Base-by-base conservation (phyloP, 192 early-diverging fungal species). In the Funneliformis geosporum region DNA sequence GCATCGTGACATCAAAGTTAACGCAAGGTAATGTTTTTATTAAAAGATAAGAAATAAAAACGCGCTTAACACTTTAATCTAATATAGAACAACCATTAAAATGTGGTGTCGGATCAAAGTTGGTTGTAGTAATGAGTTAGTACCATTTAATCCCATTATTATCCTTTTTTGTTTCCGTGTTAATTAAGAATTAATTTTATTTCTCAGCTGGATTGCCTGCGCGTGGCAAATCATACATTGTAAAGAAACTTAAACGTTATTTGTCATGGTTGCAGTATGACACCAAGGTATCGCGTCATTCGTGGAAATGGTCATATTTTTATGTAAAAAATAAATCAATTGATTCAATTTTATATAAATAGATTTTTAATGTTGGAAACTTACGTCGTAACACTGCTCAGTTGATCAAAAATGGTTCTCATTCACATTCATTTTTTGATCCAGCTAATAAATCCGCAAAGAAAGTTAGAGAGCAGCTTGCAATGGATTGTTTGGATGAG, bases 321-420 rank as follows among this genome's bases (percentile, higher is more conserved):
- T 18, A n/a, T n/a, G n/a, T n/a, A n/a, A n/a, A n/a, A n/a, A 16
- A 16, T 55, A 55, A 55, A 18, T 55, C 0, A 18, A 55, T 55
- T 55, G 47, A 55, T 55, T 33, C 27, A 12, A 64, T 64, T 23
- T 27, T n/a, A n/a, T 86, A 84, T 62, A 81, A 82, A 42, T 85
- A 90, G 84, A 87, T 96, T 14, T 97, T 99, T 82, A 99, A 99
- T 79, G 98, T 99, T 6, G 98, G 98, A 78, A 98, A 98, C 86
- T 87, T 93, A 11, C 88, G 98, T 64, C 91, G 98, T 73, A 90
- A 93, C 59, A 86, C 86, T 3, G 88, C 89, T 44, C 80, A 85
- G 60, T 82, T 79, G 25, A 79, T 79, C 55, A 87, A 88, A 75
- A 87, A 76, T 72, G 82, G 76, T 39, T 77, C 80, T 9, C 96